A percentile compares a stretch with the other conserved stretches of the same genome.
These are phyloP conservation scores for Wickerhamiella dianesei DNA, from an alignment of 805 yeast species.

Conservation along the genomic window DNA sequence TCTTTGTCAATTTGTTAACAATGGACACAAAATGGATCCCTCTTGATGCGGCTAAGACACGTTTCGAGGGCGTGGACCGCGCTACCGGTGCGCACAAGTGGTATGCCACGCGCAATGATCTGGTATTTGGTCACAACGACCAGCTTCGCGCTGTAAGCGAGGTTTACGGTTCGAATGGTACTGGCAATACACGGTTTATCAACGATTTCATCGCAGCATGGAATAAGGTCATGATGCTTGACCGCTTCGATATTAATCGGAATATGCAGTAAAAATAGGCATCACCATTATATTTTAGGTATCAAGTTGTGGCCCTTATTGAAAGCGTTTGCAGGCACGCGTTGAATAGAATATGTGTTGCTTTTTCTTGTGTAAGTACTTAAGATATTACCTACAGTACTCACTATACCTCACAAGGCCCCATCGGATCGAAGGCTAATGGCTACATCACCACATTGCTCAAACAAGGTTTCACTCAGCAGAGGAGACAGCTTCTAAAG, in stretches of 20 bases:
- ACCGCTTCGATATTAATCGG: conserved; percentile 11
- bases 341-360: too few relatives aligned
- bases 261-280: neutral
- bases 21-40: conserved; percentile 12
- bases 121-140: conserved; percentile 10
- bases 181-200: conserved; percentile 8
- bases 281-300: too few relatives aligned
- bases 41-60: conserved; percentile 9
- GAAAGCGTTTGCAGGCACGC: too few relatives aligned
- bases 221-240: conserved; percentile 15
- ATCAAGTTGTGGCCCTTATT: too few relatives aligned
- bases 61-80: conserved; percentile 14
- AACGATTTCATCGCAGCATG: conserved; percentile 13
- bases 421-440: too few relatives aligned
- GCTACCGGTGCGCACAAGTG: conserved; percentile 11
- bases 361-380: too few relatives aligned
- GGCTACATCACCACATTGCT: too few relatives aligned
- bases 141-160: conserved; percentile 14
- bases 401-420: too few relatives aligned
- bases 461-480: too few relatives aligned
- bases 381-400: too few relatives aligned
- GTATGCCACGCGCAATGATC: conserved; percentile 12
- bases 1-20: conserved; percentile 11
- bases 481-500: too few relatives aligned
- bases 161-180: conserved; percentile 9